A percentile compares a stretch with the other conserved stretches of the same genome.
Conservation (phyloP, 768 basidiomycete genomes). For the Amanita molliuscula region DNA sequence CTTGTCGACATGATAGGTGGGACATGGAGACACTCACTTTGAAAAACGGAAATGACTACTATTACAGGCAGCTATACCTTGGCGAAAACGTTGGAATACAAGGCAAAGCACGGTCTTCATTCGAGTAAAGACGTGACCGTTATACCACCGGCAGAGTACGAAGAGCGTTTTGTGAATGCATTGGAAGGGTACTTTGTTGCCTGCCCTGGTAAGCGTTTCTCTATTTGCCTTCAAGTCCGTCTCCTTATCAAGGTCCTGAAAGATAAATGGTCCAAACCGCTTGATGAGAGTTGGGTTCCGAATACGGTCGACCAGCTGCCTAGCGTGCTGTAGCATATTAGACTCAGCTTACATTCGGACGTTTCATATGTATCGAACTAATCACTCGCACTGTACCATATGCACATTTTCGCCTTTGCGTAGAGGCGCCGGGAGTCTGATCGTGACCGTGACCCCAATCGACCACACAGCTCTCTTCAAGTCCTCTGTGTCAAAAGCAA, state of each 20-base stretch:
- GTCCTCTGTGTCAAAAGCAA: too few relatives aligned
- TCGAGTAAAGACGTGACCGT: conserved; percentile 70
- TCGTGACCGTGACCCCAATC: too few relatives aligned
- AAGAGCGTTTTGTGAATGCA: conserved; percentile 63
- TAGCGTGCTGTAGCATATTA: not conserved
- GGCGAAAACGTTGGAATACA: conserved; percentile 80
- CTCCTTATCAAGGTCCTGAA: too few relatives aligned
- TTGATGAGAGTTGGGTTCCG: conserved; percentile 3
- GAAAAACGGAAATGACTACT: not conserved
- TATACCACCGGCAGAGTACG: conserved; percentile 71
- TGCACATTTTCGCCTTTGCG: too few relatives aligned
- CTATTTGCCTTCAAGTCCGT: not conserved
- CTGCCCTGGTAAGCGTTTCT: conserved; percentile 45
- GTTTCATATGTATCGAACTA: too few relatives aligned
- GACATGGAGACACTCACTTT: conserved; percentile 1
- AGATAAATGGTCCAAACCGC: conserved; percentile 6
- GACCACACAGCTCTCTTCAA: too few relatives aligned
- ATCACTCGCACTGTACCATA: too few relatives aligned
- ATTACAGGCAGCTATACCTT: conserved; percentile 71
- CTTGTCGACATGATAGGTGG: conserved; percentile 77
- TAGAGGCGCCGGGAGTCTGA: too few relatives aligned
- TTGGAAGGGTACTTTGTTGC: conserved; percentile 69
- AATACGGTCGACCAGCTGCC: not conserved
- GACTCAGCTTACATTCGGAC: too few relatives aligned
- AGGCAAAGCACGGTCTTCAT: conserved; percentile 70